phyloP scores from a whole-genome alignment of 176 grass and related monocot genomes.

The Ananas comosus region DNA sequence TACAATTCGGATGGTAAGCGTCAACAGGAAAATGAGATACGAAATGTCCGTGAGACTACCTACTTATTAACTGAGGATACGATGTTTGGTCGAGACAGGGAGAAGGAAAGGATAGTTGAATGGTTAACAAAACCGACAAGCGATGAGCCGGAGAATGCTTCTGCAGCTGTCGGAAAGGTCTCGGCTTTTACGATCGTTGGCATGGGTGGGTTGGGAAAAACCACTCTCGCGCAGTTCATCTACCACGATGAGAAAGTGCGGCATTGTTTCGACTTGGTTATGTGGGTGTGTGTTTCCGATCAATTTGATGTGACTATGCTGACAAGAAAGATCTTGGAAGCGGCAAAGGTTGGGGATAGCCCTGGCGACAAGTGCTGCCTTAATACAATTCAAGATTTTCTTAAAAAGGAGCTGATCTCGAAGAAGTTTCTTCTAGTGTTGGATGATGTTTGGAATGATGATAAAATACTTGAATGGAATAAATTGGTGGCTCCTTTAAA shows the following conservation, averaged over 20 bases:
- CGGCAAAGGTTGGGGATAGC: not conserved
- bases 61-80: constrained; percentile 14
- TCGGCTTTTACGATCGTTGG: constrained; percentile 11
- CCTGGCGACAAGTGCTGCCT: not conserved
- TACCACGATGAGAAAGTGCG: constrained; percentile 15
- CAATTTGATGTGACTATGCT: constrained; percentile 6
- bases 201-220: constrained; percentile 30
- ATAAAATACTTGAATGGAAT: constrained; percentile 5
- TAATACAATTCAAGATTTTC: constrained; percentile 16
- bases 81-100: no score
- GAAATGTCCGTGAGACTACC: constrained; percentile 2
- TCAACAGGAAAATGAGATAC: not conserved
- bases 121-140: no score
- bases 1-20: not conserved
- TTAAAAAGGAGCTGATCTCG: constrained; percentile 17
- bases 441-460: constrained; percentile 19
- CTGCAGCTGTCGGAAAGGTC: no score
- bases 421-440: constrained; percentile 23
- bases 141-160: no score
- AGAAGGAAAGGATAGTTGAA: no score
- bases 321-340: constrained; percentile 22
- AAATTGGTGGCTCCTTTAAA: constrained; percentile 25
- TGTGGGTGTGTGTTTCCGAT: constrained; percentile 23
- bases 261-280: not conserved
- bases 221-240: constrained; percentile 20